Conservation (phyloP, 1,284 basidiomycete species). For the Heimioporus punctisporus region DNA sequence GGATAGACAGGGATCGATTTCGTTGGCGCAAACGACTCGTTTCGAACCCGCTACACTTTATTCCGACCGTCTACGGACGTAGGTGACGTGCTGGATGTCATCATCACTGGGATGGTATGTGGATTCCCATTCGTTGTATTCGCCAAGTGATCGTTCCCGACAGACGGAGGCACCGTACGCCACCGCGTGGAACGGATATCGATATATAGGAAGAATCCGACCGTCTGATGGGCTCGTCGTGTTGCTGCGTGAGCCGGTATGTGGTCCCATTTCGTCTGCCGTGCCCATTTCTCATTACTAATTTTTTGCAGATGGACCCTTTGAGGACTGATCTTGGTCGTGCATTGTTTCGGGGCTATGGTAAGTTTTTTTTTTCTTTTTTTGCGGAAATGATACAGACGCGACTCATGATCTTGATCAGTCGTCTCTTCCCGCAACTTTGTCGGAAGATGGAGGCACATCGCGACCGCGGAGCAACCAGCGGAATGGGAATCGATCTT, state of each 20-base stretch:
- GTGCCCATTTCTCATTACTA: background rate
- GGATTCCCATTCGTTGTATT: background rate
- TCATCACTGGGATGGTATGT: conserved; percentile 52
- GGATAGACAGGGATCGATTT: conserved; percentile 45
- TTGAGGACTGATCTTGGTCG: conserved; percentile 34
- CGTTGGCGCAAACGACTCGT: conserved; percentile 36
- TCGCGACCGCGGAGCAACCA: conserved; percentile 32
- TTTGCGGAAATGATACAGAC: background rate
- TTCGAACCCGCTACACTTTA: conserved; percentile 37
- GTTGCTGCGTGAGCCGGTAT: conserved; percentile 42
- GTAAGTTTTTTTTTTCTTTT: conserved; percentile 27
- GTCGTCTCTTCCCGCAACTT: conserved; percentile 52
- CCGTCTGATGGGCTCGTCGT: conserved; percentile 39
- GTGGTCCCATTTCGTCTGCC: conserved; percentile 14
- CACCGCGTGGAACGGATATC: conserved; percentile 48
- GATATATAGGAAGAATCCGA: conserved; percentile 32
- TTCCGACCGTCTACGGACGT: conserved; percentile 8
- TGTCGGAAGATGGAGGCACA: conserved; percentile 47
- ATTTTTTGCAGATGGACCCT: conserved; percentile 23
- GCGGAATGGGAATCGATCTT: conserved; percentile 53
- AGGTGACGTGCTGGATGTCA: conserved; percentile 39
- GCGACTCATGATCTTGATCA: conserved; percentile 20
- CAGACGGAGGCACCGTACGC: conserved; percentile 50
- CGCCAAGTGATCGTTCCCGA: conserved; percentile 9
- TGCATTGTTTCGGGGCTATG: conserved; percentile 49